Evolutionary conservation across 306 rosid species (phyloP).

Genomic region (Potentilla sterilis): DNA sequence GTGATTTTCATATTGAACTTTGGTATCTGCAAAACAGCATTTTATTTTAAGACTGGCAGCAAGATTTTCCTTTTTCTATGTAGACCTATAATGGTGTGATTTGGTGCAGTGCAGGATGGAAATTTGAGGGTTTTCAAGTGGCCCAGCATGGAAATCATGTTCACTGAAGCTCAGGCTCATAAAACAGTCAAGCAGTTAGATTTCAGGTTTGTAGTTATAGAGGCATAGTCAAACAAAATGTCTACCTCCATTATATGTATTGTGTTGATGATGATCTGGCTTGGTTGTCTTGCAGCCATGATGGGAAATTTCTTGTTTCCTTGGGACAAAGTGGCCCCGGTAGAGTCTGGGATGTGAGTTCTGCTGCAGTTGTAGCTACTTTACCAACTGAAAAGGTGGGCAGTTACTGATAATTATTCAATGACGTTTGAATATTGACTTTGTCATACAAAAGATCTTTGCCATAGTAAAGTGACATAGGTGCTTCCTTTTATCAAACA

Average conservation of each 20-base stretch:
- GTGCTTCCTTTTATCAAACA: slow-evolving; percentile 3
- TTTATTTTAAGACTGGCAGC: not conserved
- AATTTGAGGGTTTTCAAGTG: slow-evolving; percentile 80
- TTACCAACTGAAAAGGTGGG: slow-evolving; percentile 70
- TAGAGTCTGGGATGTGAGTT: slow-evolving; percentile 82
- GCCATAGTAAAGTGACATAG: slow-evolving; percentile 18
- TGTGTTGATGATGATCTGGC: slow-evolving; percentile 31
- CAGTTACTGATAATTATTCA: slow-evolving; percentile 23
- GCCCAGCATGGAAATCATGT: slow-evolving; percentile 82
- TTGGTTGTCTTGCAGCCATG: slow-evolving; percentile 59
- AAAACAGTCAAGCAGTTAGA: slow-evolving; percentile 68
- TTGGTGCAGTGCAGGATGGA: slow-evolving; percentile 93
- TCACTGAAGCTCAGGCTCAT: slow-evolving; percentile 59
- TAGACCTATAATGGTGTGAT: slow-evolving; percentile 42
- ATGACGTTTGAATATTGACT: not conserved
- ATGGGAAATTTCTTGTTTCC: slow-evolving; percentile 74
- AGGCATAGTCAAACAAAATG: not conserved
- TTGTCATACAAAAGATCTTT: slow-evolving; percentile 18
- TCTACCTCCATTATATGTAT: slow-evolving; percentile 20
- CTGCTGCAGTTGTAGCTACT: slow-evolving; percentile 51
- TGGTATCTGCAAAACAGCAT: not conserved
- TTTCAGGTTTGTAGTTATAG: slow-evolving; percentile 64
- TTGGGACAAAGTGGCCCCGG: slow-evolving; percentile 84
- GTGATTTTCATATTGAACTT: not conserved
- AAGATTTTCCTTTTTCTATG: slow-evolving; percentile 7